Percentiles rank a stretch among this genome's conserved stretches.
phyloP scores from a whole-genome alignment of 1,284 basidiomycete genomes.

The Trichosporon asahii region DNA sequence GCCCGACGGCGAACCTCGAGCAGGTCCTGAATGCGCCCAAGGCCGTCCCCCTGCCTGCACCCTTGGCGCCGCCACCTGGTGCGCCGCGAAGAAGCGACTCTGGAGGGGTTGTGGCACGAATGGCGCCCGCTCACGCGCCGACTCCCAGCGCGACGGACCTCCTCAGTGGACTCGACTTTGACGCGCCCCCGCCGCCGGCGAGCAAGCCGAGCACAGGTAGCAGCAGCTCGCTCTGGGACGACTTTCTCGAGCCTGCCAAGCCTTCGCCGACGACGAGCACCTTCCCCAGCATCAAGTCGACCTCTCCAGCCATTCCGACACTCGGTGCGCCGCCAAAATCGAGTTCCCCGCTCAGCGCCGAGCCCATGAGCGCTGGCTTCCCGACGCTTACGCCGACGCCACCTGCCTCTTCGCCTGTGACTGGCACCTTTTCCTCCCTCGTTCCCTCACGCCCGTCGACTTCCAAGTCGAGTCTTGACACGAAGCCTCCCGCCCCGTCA shows the following conservation, averaged over 20 bases:
- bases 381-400: neutral
- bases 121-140: slow-evolving; percentile 21
- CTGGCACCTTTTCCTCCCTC: neutral
- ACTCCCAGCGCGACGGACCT: slow-evolving; percentile 36
- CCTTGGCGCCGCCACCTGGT: slow-evolving; percentile 34
- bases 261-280: neutral
- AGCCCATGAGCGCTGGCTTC: neutral
- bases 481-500: neutral
- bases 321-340: neutral
- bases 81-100: slow-evolving; percentile 1
- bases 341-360: neutral
- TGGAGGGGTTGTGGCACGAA: slow-evolving; percentile 29
- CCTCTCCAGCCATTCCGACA: neutral
- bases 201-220: neutral
- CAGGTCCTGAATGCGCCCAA: slow-evolving; percentile 31
- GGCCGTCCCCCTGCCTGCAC: slow-evolving; percentile 31
- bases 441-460: neutral
- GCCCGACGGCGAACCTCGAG: slow-evolving; percentile 37
- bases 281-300: neutral
- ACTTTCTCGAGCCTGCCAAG: slow-evolving; percentile 24
- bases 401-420: neutral
- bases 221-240: slow-evolving; percentile 28
- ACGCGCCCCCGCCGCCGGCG: slow-evolving; percentile 14
- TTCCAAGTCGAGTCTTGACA: neutral
- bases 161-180: slow-evolving; percentile 40